A percentile compares a stretch with the other conserved stretches of the same genome.
These are phyloP conservation scores for Hygrocybe punicea DNA, from an alignment of 768 basidiomycete genomes.

Conservation along the genomic window DNA sequence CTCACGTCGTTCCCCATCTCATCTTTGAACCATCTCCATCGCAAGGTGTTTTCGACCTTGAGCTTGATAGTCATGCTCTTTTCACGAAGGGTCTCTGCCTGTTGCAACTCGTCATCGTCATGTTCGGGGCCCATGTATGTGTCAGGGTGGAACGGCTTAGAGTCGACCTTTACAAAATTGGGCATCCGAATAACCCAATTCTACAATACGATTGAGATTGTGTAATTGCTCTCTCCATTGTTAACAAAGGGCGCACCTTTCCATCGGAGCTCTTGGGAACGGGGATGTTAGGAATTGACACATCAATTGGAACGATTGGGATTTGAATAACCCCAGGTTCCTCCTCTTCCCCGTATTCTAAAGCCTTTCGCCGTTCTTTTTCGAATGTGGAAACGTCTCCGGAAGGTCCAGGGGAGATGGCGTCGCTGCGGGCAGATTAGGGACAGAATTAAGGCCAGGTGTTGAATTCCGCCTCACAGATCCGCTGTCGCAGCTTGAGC, in stretches of 20 bases:
- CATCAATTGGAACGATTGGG: slow-evolving; percentile 63
- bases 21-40: slow-evolving; percentile 93
- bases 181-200: slow-evolving; percentile 92
- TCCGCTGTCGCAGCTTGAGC: slow-evolving; percentile 47
- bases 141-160: slow-evolving; percentile 85
- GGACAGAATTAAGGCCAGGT: background rate
- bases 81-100: slow-evolving; percentile 62
- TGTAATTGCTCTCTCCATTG: background rate
- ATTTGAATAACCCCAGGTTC: slow-evolving; percentile 53
- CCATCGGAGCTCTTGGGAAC: slow-evolving; percentile 77
- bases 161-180: slow-evolving; percentile 87
- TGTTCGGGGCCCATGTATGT: slow-evolving; percentile 82
- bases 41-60: slow-evolving; percentile 88
- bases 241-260: slow-evolving; percentile 51
- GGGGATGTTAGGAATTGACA: slow-evolving; percentile 84
- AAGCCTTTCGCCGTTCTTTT: slow-evolving; percentile 59
- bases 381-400: slow-evolving; percentile 61
- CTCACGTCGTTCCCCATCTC: slow-evolving; percentile 72
- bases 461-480: slow-evolving; percentile 38
- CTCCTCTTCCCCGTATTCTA: slow-evolving; percentile 83
- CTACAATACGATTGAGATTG: slow-evolving; percentile 36
- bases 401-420: slow-evolving; percentile 52
- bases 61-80: slow-evolving; percentile 82
- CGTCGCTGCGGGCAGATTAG: slow-evolving; percentile 24
- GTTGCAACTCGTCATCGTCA: slow-evolving; percentile 60